Base-by-base conservation (phyloP, 2,329 filamentous ascomycete species). In the Stachybotrys chartarum region DNA sequence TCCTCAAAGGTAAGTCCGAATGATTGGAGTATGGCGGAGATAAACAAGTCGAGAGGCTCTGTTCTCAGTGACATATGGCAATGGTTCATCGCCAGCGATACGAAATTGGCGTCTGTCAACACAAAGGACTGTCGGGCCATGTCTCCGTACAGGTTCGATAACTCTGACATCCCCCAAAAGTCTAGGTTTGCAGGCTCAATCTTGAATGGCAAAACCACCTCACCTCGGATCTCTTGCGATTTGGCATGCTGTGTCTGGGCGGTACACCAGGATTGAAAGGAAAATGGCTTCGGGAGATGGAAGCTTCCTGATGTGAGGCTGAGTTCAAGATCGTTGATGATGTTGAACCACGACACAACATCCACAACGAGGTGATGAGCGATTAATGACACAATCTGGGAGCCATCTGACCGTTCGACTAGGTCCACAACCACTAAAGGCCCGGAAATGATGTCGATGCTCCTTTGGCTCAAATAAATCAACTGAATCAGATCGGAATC, bases 261-360 rank as follows among this genome's bases (percentile, higher is more conserved):
- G 24, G 61, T 47, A 7, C 62, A 62, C 75, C 75, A 77, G 18
- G 59, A 64, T 30, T 70, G 68, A 59, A 78, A 77, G 0, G 69
- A 58, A 56, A 76, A 7, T 46, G 57, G 63, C 4, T 51, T 59
- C 24, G 2, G 54, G 24, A 56, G 60, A 5, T 54, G 58, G 5
- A 0, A 59, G 56, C 5, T 24, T 47, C 1, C 60, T 50, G 30
- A 51, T 54, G 7, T 68, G 7, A 78, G 60, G 1, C 73, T 57
- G 6, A 66, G 65, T 54, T 78, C 75, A 0, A 79, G 62, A 50
- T 79, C 75, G 42, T 73, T 69, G 0, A 77, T 60, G 1, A 78
- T 63, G 3, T 75, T 66, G 7, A 73, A 65, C 76, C 76, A 79
- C 0, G 74, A 75, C 1, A 78, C 73, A 5, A 78, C 60, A 53